A percentile compares a stretch with the other conserved stretches of the same genome.
These are phyloP conservation scores for Nicotiana knightiana DNA, from an alignment of 257 asterid species.

Conservation along the genomic window DNA sequence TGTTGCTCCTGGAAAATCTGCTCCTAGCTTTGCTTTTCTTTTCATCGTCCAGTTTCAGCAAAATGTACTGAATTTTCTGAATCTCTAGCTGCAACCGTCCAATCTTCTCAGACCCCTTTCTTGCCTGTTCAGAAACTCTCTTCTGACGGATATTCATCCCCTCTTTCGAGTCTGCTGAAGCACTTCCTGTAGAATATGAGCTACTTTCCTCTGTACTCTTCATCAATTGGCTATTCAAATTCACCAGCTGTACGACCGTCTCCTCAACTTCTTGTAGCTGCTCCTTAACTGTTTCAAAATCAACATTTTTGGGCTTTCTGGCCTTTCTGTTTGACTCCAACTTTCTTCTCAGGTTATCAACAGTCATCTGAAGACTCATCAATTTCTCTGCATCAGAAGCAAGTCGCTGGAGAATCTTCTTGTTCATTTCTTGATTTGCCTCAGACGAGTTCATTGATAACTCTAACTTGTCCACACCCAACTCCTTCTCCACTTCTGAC, in stretches of 20 bases:
- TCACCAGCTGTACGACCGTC: conserved; percentile 43
- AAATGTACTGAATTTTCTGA: conserved; percentile 58
- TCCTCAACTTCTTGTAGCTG: conserved; percentile 80
- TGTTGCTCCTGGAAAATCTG: conserved; percentile 49
- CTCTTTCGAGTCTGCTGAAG: conserved; percentile 42
- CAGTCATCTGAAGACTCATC: conserved; percentile 40
- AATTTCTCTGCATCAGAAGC: conserved; percentile 61
- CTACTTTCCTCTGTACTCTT: conserved; percentile 48
- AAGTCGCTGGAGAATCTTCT: conserved; percentile 55
- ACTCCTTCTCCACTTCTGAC: conserved; percentile 65
- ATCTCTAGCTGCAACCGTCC: conserved; percentile 56
- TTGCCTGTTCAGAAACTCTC: conserved; percentile 57
- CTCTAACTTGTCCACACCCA: conserved; percentile 60
- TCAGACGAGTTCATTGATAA: conserved; percentile 24
- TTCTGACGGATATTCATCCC: conserved; percentile 37
- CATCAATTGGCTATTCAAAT: conserved; percentile 60
- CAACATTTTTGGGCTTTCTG: conserved; percentile 38
- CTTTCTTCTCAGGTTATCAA: conserved; percentile 46
- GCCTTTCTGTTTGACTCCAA: conserved; percentile 42
- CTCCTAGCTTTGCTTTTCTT: conserved; percentile 45
- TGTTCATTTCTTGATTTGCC: conserved; percentile 34
- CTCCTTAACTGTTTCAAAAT: conserved; percentile 47
- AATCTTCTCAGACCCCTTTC: conserved; percentile 67
- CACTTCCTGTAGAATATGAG: conserved; percentile 30
- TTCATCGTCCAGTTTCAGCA: conserved; percentile 65